Evolutionary conservation across 176 grass and related monocot species (phyloP).

Genomic region (Bolboschoenus planiculmis): DNA sequence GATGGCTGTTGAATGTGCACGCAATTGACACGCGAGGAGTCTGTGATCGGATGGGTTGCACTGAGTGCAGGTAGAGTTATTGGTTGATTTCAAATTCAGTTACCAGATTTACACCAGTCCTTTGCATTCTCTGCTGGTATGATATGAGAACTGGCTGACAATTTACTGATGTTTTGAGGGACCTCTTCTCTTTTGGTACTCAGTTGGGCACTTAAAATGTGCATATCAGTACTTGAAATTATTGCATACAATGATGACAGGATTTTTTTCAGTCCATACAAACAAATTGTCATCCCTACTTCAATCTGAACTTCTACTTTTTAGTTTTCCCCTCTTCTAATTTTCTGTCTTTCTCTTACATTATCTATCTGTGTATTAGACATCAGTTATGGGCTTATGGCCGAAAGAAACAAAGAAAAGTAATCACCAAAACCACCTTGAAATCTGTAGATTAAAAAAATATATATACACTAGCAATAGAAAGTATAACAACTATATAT

Average conservation of each 20-base stretch:
- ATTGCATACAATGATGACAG: background rate
- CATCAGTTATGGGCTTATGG: background rate
- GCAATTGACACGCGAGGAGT: constrained; percentile 70
- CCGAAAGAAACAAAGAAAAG: background rate
- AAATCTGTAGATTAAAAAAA: background rate
- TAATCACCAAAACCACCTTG: background rate
- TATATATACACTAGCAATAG: background rate
- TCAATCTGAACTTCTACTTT: background rate
- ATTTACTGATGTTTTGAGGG: background rate
- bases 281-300: background rate
- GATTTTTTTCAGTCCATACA: background rate
- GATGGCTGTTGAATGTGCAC: constrained; percentile 65
- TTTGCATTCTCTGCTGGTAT: background rate
- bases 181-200: background rate
- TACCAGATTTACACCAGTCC: background rate
- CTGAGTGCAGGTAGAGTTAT: constrained; percentile 47
- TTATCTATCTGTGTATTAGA: background rate
- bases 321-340: background rate
- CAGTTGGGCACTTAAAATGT: background rate
- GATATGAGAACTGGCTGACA: background rate
- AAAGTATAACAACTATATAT: background rate
- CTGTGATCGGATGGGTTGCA: constrained; percentile 44
- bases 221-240: background rate
- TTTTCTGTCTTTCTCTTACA: too few relatives aligned
- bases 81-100: background rate